phyloP scores from a whole-genome alignment of 805 yeast genomes.

The Peterozyma xylosa region DNA sequence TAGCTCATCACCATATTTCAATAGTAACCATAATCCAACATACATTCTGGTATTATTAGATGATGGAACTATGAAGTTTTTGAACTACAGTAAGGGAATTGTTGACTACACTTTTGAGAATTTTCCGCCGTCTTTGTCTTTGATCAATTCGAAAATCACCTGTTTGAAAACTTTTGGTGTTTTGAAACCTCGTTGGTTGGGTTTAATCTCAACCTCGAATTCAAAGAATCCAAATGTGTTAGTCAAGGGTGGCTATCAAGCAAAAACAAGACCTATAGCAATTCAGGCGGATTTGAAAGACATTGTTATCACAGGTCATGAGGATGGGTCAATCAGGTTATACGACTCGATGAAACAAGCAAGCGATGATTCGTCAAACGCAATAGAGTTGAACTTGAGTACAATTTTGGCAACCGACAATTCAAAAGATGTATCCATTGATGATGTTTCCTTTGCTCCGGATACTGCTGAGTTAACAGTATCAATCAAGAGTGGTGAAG shows the following conservation, averaged over 20 bases:
- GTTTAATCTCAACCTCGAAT: constrained; percentile 54
- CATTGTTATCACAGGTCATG: constrained; percentile 76
- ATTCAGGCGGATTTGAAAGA: constrained; percentile 38
- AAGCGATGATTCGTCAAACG: constrained; percentile 41
- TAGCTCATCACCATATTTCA: constrained; percentile 63
- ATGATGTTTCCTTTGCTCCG: constrained; percentile 65
- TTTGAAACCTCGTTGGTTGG: constrained; percentile 65
- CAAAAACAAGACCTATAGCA: constrained; percentile 36
- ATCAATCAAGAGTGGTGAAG: constrained; percentile 63
- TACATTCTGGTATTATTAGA: constrained; percentile 51
- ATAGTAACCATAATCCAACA: constrained; percentile 73
- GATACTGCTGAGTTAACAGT: constrained; percentile 71
- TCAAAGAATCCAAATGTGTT: constrained; percentile 23
- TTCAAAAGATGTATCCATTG: constrained; percentile 37
- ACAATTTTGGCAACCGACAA: constrained; percentile 32
- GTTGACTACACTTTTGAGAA: constrained; percentile 43
- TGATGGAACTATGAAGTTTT: constrained; percentile 57
- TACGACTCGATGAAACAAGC: constrained; percentile 83
- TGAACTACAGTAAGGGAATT: constrained; percentile 50
- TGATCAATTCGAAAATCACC: constrained; percentile 70
- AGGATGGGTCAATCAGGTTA: constrained; percentile 73
- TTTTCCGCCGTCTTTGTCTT: constrained; percentile 77
- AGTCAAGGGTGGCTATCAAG: constrained; percentile 77
- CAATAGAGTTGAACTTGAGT: constrained; percentile 52
- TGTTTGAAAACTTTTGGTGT: constrained; percentile 46